Evolutionary conservation across 225 moss, liverwort and hornwort species (phyloP).

Genomic region (Pseudisothecium myosuroides): DNA sequence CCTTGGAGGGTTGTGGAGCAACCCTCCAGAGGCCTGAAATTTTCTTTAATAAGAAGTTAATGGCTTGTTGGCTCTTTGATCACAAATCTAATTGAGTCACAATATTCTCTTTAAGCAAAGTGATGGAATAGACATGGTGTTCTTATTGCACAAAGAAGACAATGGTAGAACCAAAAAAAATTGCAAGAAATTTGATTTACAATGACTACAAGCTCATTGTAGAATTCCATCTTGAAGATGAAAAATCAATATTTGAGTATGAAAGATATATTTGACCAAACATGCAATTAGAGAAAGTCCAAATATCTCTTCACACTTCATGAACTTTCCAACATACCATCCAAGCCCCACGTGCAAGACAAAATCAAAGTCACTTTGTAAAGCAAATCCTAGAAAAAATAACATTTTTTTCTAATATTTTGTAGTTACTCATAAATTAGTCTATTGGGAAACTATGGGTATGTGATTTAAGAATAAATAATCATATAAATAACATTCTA

Average conservation of each 20-base stretch:
- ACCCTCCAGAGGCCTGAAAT: too few relatives aligned
- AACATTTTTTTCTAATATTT: neutral
- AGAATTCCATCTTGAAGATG: neutral
- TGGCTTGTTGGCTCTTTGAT: too few relatives aligned
- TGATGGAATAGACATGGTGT: neutral
- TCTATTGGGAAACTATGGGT: too few relatives aligned
- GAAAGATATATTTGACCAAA: neutral
- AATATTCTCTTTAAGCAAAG: neutral
- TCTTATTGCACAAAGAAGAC: neutral
- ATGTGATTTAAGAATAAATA: too few relatives aligned
- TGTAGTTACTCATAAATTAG: neutral
- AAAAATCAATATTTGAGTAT: too few relatives aligned
- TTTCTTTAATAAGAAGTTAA: too few relatives aligned
- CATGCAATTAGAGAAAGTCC: neutral
- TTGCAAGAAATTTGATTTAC: neutral
- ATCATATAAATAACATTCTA: neutral
- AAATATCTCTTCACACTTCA: neutral
- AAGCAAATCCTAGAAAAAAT: neutral
- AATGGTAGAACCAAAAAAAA: neutral
- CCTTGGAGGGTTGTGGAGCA: too few relatives aligned
- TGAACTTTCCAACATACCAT: neutral
- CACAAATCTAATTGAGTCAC: neutral
- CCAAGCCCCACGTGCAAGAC: neutral
- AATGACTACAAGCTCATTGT: neutral
- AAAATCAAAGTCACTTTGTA: neutral